Conservation (phyloP, 257 asterid species). For the Gentiana dahurica region DNA sequence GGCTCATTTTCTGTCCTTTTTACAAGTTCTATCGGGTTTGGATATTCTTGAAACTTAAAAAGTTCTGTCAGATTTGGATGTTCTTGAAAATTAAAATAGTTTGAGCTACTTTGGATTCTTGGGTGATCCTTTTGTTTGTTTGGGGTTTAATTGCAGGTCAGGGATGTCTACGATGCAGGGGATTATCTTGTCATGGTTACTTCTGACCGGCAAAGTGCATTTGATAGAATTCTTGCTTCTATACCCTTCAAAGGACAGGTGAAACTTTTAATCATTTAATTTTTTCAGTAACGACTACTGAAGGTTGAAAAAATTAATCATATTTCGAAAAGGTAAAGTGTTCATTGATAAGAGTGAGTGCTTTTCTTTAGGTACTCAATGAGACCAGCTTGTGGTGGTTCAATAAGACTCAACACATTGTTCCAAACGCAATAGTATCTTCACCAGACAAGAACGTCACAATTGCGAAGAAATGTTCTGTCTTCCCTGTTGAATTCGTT, state of each 20-base stretch:
- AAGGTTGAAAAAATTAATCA: neutral
- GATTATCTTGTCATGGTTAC: conserved; percentile 80
- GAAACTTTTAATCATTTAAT: neutral
- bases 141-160: conserved; percentile 41
- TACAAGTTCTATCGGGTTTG: no score
- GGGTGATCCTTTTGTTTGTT: neutral
- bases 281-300: neutral
- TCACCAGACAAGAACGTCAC: conserved; percentile 89
- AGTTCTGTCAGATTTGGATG: no score
- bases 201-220: conserved; percentile 93
- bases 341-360: neutral
- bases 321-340: no score
- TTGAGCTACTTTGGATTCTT: no score
- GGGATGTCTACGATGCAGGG: conserved; percentile 87
- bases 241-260: conserved; percentile 98
- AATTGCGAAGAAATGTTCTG: conserved; percentile 88
- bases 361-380: conserved; percentile 62
- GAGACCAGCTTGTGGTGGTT: conserved; percentile 97
- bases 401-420: conserved; percentile 64
- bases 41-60: no score
- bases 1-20: no score
- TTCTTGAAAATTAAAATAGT: no score
- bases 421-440: conserved; percentile 71
- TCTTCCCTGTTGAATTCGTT: conserved; percentile 93
- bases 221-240: conserved; percentile 92